Evolutionary conservation across 129 eudicot species (phyloP), one percentile per base, ranked within the genome.

Genomic region (Oenanthe sinensis): DNA sequence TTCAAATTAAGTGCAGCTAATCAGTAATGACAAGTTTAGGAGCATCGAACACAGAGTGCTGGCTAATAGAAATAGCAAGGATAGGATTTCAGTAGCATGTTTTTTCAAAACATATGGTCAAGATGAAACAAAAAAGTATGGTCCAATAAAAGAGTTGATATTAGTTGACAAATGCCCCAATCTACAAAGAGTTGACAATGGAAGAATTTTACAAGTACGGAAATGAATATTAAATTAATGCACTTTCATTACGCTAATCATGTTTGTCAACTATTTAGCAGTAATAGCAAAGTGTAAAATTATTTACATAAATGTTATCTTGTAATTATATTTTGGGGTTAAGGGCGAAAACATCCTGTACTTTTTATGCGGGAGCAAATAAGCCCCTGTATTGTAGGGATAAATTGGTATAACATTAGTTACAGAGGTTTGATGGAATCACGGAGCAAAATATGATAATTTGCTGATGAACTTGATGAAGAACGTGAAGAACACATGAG

Each of bases 51-150:
- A 65, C 40, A 65, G 71, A 65, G 71, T 65, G 40, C 3, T 65
- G 40, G 71, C 71, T 65, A 65, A 65, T 14, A 65, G 20, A 28
- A 65, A 12, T 10, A 65, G 71, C 65, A 28, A 65, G 71, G 71
- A 40, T 12, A 65, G 37, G 20, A 30, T 65, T 24, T 65, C 20
- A 65, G 40, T 30, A 65, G 71, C 71, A 24, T 65, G 40, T 22
- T 65, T 65, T 65, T 65, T 65, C 71, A 65, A 20, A 28, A 12
- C 8, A 28, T n/a, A 58, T 22, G 30, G 26, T 52, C 15, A 13
- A 65, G 40, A 65, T 65, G 71, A 15, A 65, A 12, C 71, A 65
- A 65, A 40, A 65, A 65, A 65, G 71, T 65, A 65, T 65, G 71
- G 71, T 65, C 40, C 40, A 12, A 28, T 28, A 65, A 65, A 65